A percentile compares a stretch with the other conserved stretches of the same genome.
These are phyloP conservation scores for Stipa capillata DNA, from an alignment of 176 grass and related monocot species.

Conservation along the genomic window DNA sequence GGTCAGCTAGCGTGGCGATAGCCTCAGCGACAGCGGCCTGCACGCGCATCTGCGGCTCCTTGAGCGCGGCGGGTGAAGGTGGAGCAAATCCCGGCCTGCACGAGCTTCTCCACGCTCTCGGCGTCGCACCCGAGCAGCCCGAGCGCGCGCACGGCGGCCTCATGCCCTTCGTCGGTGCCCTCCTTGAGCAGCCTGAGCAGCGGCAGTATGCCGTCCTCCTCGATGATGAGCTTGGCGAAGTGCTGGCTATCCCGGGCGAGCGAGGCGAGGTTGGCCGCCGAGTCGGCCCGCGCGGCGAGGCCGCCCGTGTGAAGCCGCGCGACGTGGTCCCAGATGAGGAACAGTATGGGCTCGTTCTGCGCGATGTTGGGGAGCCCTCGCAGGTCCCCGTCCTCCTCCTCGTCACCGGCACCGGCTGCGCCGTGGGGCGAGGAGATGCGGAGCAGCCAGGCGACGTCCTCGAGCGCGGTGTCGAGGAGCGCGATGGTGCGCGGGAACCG, in stretches of 20 bases:
- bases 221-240: slow-evolving; percentile 76
- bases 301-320: slow-evolving; percentile 53
- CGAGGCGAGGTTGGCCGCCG: slow-evolving; percentile 52
- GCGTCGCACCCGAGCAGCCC: slow-evolving; percentile 48
- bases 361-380: slow-evolving; percentile 65
- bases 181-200: slow-evolving; percentile 74
- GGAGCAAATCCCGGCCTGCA: slow-evolving; percentile 64
- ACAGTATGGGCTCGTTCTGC: slow-evolving; percentile 68
- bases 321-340: slow-evolving; percentile 69
- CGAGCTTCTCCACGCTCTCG: slow-evolving; percentile 47
- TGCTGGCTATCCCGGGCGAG: slow-evolving; percentile 64
- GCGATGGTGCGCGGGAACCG: slow-evolving; percentile 39
- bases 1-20: slow-evolving; percentile 33
- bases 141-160: slow-evolving; percentile 52
- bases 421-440: slow-evolving; percentile 57
- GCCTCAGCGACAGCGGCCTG: too few species aligned
- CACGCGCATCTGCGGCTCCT: slow-evolving; percentile 65
- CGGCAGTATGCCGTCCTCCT: slow-evolving; percentile 66
- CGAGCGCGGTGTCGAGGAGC: slow-evolving; percentile 62
- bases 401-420: slow-evolving; percentile 6
- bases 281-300: slow-evolving; percentile 37
- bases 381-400: slow-evolving; percentile 30
- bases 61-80: slow-evolving; percentile 51
- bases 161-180: slow-evolving; percentile 56
- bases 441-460: slow-evolving; percentile 75